Evolutionary conservation across 2,329 filamentous ascomycete species (phyloP).

Genomic region (Cryphonectria nitschkei): DNA sequence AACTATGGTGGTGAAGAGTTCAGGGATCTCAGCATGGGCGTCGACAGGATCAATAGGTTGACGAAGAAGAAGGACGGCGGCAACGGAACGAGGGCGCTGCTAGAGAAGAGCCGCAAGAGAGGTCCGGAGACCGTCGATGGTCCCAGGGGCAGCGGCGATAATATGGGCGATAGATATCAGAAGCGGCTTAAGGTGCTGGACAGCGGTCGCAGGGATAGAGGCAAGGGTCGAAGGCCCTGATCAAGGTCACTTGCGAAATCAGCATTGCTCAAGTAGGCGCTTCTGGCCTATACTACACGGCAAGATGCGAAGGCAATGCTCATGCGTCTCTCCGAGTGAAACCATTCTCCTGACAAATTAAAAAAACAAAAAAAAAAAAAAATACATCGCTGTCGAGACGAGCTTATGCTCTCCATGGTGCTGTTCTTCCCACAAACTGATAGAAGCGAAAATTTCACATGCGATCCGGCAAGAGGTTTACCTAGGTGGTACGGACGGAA

Average conservation of each 20-base stretch:
- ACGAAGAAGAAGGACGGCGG: conserved; percentile 70
- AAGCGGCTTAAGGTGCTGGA: conserved; percentile 67
- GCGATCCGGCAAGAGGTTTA: not conserved
- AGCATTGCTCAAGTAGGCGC: not conserved
- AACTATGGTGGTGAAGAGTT: conserved; percentile 89
- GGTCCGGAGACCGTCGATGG: conserved; percentile 70
- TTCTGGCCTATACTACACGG: not conserved
- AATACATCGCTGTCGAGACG: not conserved
- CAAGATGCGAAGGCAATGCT: not conserved
- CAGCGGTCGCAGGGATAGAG: conserved; percentile 41
- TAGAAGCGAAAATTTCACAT: not conserved
- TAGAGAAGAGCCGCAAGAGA: conserved; percentile 88
- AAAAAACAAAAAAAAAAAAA: no score
- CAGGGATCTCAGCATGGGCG: conserved; percentile 80
- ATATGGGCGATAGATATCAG: conserved; percentile 75
- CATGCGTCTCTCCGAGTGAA: not conserved
- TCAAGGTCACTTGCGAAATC: not conserved
- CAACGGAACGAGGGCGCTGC: conserved; percentile 59
- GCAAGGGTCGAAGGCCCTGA: conserved; percentile 25
- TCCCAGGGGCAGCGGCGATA: conserved; percentile 64
- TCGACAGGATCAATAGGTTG: conserved; percentile 83
- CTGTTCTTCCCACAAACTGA: not conserved
- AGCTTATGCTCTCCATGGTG: not conserved
- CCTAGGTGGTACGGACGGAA: not conserved
- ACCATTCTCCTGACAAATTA: not conserved